Evolutionary conservation across 768 basidiomycete genomes (phyloP).

Genomic region (Gyrodon lividus): DNA sequence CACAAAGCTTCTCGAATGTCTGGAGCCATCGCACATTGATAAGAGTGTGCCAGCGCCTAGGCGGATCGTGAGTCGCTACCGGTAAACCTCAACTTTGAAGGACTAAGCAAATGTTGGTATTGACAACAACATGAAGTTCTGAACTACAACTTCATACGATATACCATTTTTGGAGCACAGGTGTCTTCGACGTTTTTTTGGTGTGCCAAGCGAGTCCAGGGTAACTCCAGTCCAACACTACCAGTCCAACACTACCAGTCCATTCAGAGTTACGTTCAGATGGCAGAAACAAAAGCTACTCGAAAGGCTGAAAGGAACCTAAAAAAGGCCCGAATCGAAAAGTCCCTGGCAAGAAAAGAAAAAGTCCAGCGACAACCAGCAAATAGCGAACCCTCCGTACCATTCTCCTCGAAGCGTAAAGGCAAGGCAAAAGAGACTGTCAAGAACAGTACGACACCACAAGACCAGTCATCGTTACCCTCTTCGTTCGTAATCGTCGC

Average conservation of each 20-base stretch:
- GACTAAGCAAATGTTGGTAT: too few relatives aligned
- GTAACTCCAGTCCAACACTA: too few relatives aligned
- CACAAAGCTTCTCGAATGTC: too few relatives aligned
- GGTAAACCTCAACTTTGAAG: too few relatives aligned
- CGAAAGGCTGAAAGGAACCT: constrained; percentile 19
- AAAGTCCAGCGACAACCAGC: not conserved
- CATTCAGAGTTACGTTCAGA: not conserved
- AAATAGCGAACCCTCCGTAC: constrained; percentile 1
- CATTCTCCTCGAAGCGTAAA: constrained; percentile 30
- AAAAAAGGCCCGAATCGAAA: constrained; percentile 27
- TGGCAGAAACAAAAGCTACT: constrained; percentile 19
- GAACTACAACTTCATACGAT: too few relatives aligned
- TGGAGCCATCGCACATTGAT: too few relatives aligned
- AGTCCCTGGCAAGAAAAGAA: constrained; percentile 4
- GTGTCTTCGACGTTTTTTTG: not conserved
- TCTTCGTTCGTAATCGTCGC: constrained; percentile 81
- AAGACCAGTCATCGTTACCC: constrained; percentile 35
- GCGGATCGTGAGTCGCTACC: too few relatives aligned
- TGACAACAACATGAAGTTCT: too few relatives aligned
- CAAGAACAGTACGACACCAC: not conserved
- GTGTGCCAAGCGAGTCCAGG: too few relatives aligned
- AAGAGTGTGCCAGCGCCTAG: too few relatives aligned
- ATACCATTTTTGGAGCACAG: too few relatives aligned
- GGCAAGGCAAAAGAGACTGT: constrained; percentile 22
- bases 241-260: too few relatives aligned